Percentiles rank a stretch among this genome's conserved stretches.
Conservation (phyloP, 768 basidiomycete genomes). For the Clavulina sp. region DNA sequence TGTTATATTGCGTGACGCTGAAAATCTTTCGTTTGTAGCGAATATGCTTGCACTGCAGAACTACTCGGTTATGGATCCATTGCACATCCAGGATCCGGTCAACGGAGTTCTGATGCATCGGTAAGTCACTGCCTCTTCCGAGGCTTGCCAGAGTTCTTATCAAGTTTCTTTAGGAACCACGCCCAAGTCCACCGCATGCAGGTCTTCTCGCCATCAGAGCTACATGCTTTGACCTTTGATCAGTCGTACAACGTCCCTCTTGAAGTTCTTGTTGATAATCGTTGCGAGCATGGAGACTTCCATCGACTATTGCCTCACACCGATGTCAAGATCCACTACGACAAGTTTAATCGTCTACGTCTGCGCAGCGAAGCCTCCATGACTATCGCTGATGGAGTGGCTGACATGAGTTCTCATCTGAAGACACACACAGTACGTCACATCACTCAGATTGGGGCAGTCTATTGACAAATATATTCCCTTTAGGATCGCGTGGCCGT, state of each 20-base stretch:
- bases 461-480: background rate
- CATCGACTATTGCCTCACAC: slow-evolving; percentile 85
- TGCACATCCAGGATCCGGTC: slow-evolving; percentile 63
- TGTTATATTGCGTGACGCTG: too few species aligned
- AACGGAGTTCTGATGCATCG: slow-evolving; percentile 75
- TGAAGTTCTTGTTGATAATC: slow-evolving; percentile 74
- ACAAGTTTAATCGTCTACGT: slow-evolving; percentile 87
- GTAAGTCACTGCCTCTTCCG: slow-evolving; percentile 22
- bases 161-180: slow-evolving; percentile 39
- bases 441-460: background rate
- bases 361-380: slow-evolving; percentile 43
- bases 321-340: slow-evolving; percentile 68
- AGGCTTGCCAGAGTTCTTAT: slow-evolving; percentile 1
- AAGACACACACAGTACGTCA: slow-evolving; percentile 42
- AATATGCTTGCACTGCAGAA: slow-evolving; percentile 45
- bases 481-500: slow-evolving; percentile 67
- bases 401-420: slow-evolving; percentile 30
- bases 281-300: slow-evolving; percentile 65
- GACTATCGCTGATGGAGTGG: background rate
- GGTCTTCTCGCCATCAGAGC: slow-evolving; percentile 54
- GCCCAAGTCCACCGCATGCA: slow-evolving; percentile 67
- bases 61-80: slow-evolving; percentile 64
- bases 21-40: background rate
- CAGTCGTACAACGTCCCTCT: slow-evolving; percentile 42
- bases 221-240: slow-evolving; percentile 10